Evolutionary conservation across 192 early-diverging fungal species (phyloP).

Genomic region (Gonapodya prolifera): DNA sequence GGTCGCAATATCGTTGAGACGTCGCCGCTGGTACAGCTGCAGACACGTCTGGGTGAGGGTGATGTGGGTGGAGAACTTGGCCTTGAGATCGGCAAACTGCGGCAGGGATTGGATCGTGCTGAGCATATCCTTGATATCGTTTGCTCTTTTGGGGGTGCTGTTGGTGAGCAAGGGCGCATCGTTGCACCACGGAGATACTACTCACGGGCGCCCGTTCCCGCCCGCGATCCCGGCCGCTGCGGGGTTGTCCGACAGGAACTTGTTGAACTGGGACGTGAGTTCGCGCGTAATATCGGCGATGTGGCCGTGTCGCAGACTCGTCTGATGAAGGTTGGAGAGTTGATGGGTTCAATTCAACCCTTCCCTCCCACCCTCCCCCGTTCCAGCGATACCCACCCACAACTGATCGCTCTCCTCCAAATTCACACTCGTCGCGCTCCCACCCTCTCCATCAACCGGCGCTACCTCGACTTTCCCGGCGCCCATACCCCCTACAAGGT

Average conservation of each 20-base stretch:
- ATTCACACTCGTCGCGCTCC: constrained; percentile 19
- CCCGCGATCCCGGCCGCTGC: constrained; percentile 23
- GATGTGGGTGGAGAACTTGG: constrained; percentile 71
- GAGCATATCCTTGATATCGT: constrained; percentile 63
- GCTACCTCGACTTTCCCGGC: constrained; percentile 67
- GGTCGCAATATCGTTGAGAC: constrained; percentile 50
- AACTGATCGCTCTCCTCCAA: constrained; percentile 70
- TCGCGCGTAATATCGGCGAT: constrained; percentile 66
- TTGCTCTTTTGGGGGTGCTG: not conserved
- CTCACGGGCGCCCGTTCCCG: not conserved
- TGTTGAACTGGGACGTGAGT: constrained; percentile 59
- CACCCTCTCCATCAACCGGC: constrained; percentile 16
- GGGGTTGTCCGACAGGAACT: constrained; percentile 68
- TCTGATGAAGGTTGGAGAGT: constrained; percentile 11
- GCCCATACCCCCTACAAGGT: constrained; percentile 64
- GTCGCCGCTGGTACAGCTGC: constrained; percentile 52
- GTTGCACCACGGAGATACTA: not conserved
- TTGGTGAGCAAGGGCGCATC: not conserved
- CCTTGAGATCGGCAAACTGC: constrained; percentile 75
- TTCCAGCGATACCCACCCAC: constrained; percentile 34
- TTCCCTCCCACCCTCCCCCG: not conserved
- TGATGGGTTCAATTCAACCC: not conserved
- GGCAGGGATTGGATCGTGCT: constrained; percentile 70
- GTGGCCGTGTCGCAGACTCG: constrained; percentile 61
- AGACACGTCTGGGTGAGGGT: constrained; percentile 76